Evolutionary conservation across 345 rosid species (phyloP), one percentile per base, ranked within the genome.

Genomic region (Ailanthus altissimus): DNA sequence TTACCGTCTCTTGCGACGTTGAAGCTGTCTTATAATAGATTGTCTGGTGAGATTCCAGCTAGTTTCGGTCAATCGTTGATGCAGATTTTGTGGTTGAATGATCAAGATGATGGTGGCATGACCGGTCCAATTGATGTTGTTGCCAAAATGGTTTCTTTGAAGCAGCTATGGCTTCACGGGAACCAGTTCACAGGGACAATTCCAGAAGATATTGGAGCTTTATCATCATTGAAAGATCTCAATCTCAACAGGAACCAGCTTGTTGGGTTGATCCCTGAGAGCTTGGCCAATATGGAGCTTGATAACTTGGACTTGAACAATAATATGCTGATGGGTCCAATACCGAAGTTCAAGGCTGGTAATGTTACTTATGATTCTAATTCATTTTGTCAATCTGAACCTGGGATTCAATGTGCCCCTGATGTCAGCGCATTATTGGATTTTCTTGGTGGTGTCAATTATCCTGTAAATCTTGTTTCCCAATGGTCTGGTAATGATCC

Each of bases 151-250:
- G 49, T 72, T 4, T 78, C 84, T 23, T 73, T 86, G 75, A 77
- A 75, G 2, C 88, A 88, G 79, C 45, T 86, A 9, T 88, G 91
- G 91, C 86, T 88, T 78, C 91, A 88, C 11, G 89, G 89, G 26
- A 88, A 88, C 79, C 80, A 78, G 21, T 84, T 88, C 70, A 47
- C 76, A 0, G 89, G 91, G 60, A 71, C 79, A 2, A 81, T 88
- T 18, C 91, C 91, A 0, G 83, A 81, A 40, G 77, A 73, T 6
- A 86, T 88, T 74, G 89, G 91, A 8, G 78, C 28, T 72, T 50
- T 86, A 50, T 57, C 77, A 5, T 71, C 78, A 60, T 74, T 86
- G 75, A 84, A 69, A 79, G 85, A 86, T 45, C 88, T 88, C 38
- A 81, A 86, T 64, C 84, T 88, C n/a, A 86, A 86, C 51, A 49